A percentile compares a stretch with the other conserved stretches of the same genome.
Conservation (phyloP, 169 alveolate species). For the Plasmodium blacklocki region DNA sequence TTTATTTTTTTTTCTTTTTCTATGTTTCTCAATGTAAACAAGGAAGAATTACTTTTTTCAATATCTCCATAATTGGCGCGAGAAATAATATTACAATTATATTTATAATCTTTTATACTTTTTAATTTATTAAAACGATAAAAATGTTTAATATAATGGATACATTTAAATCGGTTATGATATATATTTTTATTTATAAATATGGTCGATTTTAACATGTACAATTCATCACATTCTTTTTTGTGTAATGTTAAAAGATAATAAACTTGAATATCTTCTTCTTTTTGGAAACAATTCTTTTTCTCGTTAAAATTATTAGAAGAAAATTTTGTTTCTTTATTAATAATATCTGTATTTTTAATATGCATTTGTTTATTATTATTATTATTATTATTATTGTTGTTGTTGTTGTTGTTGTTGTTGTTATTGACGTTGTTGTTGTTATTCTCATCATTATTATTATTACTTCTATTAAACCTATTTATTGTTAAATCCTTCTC, state of each 20-base stretch:
- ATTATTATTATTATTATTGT: too few species aligned
- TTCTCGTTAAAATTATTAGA: not conserved
- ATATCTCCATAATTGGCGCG: too few species aligned
- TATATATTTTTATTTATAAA: not conserved
- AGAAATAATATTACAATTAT: conserved; percentile 9
- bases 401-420: too few species aligned
- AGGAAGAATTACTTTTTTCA: too few species aligned
- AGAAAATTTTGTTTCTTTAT: not conserved
- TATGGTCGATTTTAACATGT: not conserved
- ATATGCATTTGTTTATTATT: not conserved
- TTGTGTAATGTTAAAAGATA: conserved; percentile 14
- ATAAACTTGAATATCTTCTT: not conserved
- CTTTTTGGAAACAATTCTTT: not conserved
- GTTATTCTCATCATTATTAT: not conserved
- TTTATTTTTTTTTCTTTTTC: too few species aligned
- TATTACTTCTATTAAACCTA: not conserved
- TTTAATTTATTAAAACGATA: conserved; percentile 15
- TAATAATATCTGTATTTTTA: not conserved
- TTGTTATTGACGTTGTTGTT: not conserved
- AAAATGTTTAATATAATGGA: not conserved
- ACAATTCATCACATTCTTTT: conserved; percentile 18
- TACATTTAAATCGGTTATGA: not conserved
- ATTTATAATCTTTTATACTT: conserved; percentile 45
- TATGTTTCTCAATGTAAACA: too few species aligned
- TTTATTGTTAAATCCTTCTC: too few species aligned